Evolutionary conservation across 768 basidiomycete species (phyloP).

Genomic region (Naematelia encephala): DNA sequence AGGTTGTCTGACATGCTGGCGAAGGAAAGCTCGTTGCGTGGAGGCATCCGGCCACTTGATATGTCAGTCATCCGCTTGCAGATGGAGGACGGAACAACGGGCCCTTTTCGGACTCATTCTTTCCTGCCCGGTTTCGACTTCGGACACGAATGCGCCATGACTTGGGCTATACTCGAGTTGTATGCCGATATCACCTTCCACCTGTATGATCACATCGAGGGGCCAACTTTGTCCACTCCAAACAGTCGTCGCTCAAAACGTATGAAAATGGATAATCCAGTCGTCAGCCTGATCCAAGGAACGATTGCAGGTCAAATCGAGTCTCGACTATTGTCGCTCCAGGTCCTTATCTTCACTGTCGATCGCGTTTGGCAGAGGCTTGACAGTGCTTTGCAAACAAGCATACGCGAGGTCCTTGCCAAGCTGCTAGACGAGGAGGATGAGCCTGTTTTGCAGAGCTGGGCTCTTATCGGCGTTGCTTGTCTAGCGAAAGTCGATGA

Average conservation of each 20-base stretch:
- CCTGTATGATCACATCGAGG: slow-evolving; percentile 1
- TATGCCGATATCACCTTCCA: slow-evolving; percentile 22
- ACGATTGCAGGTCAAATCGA: slow-evolving; percentile 8
- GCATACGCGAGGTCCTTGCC: slow-evolving; percentile 59
- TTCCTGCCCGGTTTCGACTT: slow-evolving; percentile 68
- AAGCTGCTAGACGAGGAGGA: slow-evolving; percentile 63
- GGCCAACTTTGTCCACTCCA: neutral
- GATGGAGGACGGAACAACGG: slow-evolving; percentile 6
- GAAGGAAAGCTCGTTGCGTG: slow-evolving; percentile 63
- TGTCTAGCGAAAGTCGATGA: no score
- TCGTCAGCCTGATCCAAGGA: slow-evolving; percentile 16
- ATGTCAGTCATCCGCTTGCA: slow-evolving; percentile 66
- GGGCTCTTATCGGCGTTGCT: slow-evolving; percentile 65
- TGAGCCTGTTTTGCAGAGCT: slow-evolving; percentile 72
- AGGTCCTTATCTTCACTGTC: slow-evolving; percentile 79
- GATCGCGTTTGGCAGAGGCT: slow-evolving; percentile 70
- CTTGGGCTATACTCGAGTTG: slow-evolving; percentile 52
- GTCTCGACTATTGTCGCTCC: slow-evolving; percentile 57
- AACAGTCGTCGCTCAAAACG: slow-evolving; percentile 27
- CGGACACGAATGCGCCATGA: slow-evolving; percentile 49
- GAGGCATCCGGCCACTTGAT: slow-evolving; percentile 65
- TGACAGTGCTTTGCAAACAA: slow-evolving; percentile 52
- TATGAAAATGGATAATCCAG: slow-evolving; percentile 27
- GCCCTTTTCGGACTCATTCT: neutral
- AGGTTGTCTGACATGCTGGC: slow-evolving; percentile 59